Evolutionary conservation across 2,329 filamentous ascomycete species (phyloP).

Genomic region (Diaporthe sp.): DNA sequence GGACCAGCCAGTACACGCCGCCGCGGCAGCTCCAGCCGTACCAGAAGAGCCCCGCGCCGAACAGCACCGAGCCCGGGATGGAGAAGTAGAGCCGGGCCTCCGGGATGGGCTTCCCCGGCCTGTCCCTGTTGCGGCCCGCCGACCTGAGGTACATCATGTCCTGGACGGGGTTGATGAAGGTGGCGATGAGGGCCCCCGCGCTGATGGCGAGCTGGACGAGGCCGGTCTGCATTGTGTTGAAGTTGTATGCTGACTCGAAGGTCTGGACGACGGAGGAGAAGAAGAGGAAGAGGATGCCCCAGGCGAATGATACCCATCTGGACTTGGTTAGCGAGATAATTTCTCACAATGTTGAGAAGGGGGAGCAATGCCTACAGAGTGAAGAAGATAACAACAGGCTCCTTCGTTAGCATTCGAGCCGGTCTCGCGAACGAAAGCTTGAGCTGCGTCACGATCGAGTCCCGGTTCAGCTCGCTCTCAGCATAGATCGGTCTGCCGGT

Average conservation of each 20-base stretch:
- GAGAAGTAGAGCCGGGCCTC: constrained; percentile 75
- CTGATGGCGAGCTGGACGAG: constrained; percentile 69
- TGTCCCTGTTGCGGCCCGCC: constrained; percentile 59
- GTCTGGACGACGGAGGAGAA: constrained; percentile 70
- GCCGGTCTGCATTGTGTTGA: constrained; percentile 70
- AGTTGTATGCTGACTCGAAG: constrained; percentile 72
- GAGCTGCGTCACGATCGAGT: constrained; percentile 44
- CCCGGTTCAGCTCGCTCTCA: constrained; percentile 36
- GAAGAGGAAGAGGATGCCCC: constrained; percentile 77
- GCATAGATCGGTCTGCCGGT: constrained; percentile 33
- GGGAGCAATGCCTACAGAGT: constrained; percentile 47
- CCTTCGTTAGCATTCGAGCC: constrained; percentile 63
- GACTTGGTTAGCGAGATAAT: constrained; percentile 48
- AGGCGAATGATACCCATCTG: constrained; percentile 76
- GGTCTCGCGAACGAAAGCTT: constrained; percentile 49
- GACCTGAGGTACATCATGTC: constrained; percentile 31
- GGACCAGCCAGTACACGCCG: constrained; percentile 72
- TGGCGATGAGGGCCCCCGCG: constrained; percentile 65
- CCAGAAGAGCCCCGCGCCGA: constrained; percentile 78
- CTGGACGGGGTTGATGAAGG: constrained; percentile 65
- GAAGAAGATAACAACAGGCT: constrained; percentile 75
- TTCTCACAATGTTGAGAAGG: background rate
- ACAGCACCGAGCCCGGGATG: constrained; percentile 71
- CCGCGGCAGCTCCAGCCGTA: constrained; percentile 73
- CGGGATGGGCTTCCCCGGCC: constrained; percentile 54